Evolutionary conservation across 2,329 filamentous ascomycete species (phyloP), one percentile per base, ranked within the genome.

Genomic region (Coleophoma crateriformis): DNA sequence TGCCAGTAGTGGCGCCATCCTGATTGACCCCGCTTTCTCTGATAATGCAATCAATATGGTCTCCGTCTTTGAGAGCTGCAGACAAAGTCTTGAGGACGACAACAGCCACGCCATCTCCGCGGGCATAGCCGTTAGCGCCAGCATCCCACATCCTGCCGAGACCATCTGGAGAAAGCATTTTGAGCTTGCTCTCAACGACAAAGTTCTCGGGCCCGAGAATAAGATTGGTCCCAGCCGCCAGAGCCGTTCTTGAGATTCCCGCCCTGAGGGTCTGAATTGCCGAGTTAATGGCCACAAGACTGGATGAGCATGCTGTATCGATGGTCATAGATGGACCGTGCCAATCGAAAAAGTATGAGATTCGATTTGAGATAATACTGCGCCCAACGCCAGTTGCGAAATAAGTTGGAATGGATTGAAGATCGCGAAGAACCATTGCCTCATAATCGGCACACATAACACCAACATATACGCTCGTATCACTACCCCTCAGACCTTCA

Each of bases 1-100:
- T 74, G 0, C 77, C 77, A n/a, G 57, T 68, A 0, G 80, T 83
- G n/a, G 71, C 66, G 3, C 82, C 82, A 56, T 85, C 81, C 51
- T 78, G 75, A 51, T 81, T 82, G 35, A 75, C 68, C 1, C 67
- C 67, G 10, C n/a, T 47, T 4, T 46, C 53, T 11, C 77, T 72
- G 49, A 84, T 76, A 19, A 82, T 69, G 11, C 71, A 75, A 4
- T 77, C 72, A 50, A 82, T 78, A 0, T 73, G 73, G 58, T 86
- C 81, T 14, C 78, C 77, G 55, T 81, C 77, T 10, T 68, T 67
- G 7, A 85, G 55, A 1, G 82, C 82, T 59, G 81, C 75, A 7
- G 69, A 66, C 0, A 85, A 64, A 2, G 72, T 72, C 63, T 86
- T 86, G 41, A 87, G 59, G 3, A 85, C 58, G 1, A 87, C 64